Base-by-base conservation (phyloP, 2,329 filamentous ascomycete species). In the Claviceps digitariae region DNA sequence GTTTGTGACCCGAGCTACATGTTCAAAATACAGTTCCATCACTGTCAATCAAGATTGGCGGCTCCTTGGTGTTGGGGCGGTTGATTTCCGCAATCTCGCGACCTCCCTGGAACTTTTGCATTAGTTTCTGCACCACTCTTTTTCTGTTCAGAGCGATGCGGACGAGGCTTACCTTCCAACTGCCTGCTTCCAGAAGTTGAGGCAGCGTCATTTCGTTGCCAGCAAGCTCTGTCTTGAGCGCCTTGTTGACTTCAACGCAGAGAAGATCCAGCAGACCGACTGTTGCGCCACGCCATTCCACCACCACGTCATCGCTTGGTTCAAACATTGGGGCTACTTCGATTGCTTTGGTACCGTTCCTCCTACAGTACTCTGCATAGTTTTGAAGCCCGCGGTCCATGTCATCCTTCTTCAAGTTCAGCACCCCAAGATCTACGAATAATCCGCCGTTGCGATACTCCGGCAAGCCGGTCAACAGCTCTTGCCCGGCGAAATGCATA, bases 81-180 rank as follows among this genome's bases (percentile, higher is more conserved):
- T 89, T 91, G 58, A 96, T 89, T 72, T 96, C 91, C 57, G 93
- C 93, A 66, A 97, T 86, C 72, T 97, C 93, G 64, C 93, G 84
- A 55, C 93, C 93, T 62, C 91, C 91, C 90, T 80, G 21, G 10
- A 41, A 36, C 7, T 13, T 13, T 4, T 21, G 9, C n/a, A n/a
- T 43, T 21, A 44, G 38, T 1, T 27, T 29, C 44, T 40, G 15
- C 5, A 40, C 15, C n/a, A n/a, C 15, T n/a, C 23, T 27, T 8
- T 20, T n/a, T 13, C 2, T 10, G 5, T n/a, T 23, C 25, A 7
- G 23, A 9, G 41, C 21, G 21, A 25, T 15, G 15, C 4, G 2
- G 1, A 7, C 2, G 21, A 20, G 31, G 15, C 80, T 71, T 69
- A 93, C 90, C 86, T 97, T 97, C 91, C 93, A 98, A 65, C 88